A percentile compares a stretch with the other conserved stretches of the same genome.
Evolutionary conservation across 768 basidiomycete genomes (phyloP).

Genomic region (Phanerochaete carnosa): DNA sequence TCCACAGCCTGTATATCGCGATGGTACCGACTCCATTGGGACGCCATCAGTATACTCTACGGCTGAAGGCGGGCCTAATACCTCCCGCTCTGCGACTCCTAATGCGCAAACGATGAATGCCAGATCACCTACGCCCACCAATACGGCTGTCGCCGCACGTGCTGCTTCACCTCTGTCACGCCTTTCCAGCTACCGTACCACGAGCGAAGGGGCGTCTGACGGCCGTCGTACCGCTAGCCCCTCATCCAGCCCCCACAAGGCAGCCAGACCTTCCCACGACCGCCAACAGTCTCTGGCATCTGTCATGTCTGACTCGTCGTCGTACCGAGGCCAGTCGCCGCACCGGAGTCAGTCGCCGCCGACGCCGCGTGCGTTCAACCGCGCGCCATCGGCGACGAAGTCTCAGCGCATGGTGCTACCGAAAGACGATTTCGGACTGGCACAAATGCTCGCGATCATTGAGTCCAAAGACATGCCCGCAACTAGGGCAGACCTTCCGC

Average conservation of each 20-base stretch:
- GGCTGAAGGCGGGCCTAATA: slow-evolving; percentile 12
- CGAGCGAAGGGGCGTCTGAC: slow-evolving; percentile 24
- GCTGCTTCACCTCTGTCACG: slow-evolving; percentile 26
- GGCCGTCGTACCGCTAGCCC: slow-evolving; percentile 29
- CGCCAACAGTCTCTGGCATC: slow-evolving; percentile 75
- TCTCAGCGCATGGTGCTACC: slow-evolving; percentile 48
- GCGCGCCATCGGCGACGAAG: slow-evolving; percentile 12
- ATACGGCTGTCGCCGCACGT: slow-evolving; percentile 13
- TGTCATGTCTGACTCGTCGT: slow-evolving; percentile 62
- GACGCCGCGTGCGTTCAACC: slow-evolving; percentile 8
- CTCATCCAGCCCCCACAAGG: slow-evolving; percentile 30
- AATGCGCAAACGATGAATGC: slow-evolving; percentile 14
- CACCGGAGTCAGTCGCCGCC: slow-evolving; percentile 13
- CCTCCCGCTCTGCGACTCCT: slow-evolving; percentile 34
- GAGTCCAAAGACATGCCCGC: slow-evolving; percentile 51
- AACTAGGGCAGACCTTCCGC: slow-evolving; percentile 32
- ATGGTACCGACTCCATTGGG: slow-evolving; percentile 29
- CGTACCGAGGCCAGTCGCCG: slow-evolving; percentile 33
- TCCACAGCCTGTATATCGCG: slow-evolving; percentile 19
- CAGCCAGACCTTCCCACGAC: slow-evolving; percentile 21
- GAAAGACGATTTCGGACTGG: slow-evolving; percentile 84
- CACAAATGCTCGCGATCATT: slow-evolving; percentile 86
- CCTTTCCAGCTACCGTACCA: slow-evolving; percentile 26
- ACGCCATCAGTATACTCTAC: slow-evolving; percentile 58
- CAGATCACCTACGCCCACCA: slow-evolving; percentile 15